Conservation (phyloP, 257 asterid genomes). For the Solanum ossicruentum region DNA sequence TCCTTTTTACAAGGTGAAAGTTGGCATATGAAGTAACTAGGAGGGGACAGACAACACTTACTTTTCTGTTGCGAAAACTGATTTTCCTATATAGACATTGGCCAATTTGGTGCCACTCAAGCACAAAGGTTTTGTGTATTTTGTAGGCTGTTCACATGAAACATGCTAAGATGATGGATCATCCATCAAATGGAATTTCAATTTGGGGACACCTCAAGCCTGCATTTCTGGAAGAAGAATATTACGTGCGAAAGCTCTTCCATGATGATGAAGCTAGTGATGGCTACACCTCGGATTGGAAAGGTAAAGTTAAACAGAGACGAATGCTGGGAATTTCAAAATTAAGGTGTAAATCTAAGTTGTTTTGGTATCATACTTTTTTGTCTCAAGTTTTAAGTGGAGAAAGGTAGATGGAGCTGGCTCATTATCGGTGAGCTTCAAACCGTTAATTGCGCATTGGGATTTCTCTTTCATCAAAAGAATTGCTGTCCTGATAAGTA, state of each 20-base stretch:
- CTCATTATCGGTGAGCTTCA: background rate
- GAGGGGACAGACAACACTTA: background rate
- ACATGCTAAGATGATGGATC: constrained; percentile 45
- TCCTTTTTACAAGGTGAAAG: background rate
- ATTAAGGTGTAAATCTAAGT: background rate
- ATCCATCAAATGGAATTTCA: constrained; percentile 65
- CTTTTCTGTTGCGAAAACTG: background rate
- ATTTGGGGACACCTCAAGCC: constrained; percentile 60
- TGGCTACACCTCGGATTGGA: constrained; percentile 27
- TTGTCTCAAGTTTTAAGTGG: background rate
- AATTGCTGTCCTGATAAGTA: background rate
- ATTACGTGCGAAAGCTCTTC: constrained; percentile 48
- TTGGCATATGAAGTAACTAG: background rate
- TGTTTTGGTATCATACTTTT: background rate
- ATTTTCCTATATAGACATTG: background rate
- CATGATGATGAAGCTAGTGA: constrained; percentile 27
- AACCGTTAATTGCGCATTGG: background rate
- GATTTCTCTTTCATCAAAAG: background rate
- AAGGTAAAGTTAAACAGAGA: constrained; percentile 16
- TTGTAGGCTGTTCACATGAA: constrained; percentile 43
- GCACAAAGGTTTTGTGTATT: background rate
- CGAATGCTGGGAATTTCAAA: background rate
- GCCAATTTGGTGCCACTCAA: background rate
- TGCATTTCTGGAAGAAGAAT: constrained; percentile 49
- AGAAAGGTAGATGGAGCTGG: background rate